phyloP scores from a whole-genome alignment of 2,329 filamentous ascomycete species.

The Knufia petricola region DNA sequence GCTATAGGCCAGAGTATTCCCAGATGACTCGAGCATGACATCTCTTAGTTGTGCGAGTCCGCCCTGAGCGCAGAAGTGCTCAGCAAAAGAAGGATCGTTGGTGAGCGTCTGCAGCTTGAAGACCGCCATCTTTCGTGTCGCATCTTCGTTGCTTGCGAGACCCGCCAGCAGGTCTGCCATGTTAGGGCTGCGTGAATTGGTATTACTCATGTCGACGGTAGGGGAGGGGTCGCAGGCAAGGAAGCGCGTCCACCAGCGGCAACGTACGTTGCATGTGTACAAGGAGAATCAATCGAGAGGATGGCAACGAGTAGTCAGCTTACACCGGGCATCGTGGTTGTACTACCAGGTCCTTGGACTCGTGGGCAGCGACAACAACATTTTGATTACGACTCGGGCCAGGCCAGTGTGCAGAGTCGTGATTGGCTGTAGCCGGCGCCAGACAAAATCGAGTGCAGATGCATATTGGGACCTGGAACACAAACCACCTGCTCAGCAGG shows the following conservation, averaged over 20 bases:
- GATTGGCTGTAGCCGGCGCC: background rate
- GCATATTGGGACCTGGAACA: no score
- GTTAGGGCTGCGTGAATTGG: slow-evolving; percentile 27
- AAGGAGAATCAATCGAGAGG: no score
- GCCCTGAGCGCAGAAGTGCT: slow-evolving; percentile 86
- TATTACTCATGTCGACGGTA: background rate
- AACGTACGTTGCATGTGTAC: no score
- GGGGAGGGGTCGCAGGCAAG: background rate
- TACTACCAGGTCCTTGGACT: no score
- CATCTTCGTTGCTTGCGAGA: slow-evolving; percentile 63
- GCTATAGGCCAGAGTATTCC: slow-evolving; percentile 93
- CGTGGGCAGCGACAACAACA: no score
- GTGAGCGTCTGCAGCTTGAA: slow-evolving; percentile 96
- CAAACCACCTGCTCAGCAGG: no score
- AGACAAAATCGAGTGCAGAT: background rate
- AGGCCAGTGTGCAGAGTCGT: no score
- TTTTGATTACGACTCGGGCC: no score
- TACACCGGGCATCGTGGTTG: no score
- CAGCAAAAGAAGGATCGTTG: slow-evolving; percentile 90
- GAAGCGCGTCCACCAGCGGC: background rate
- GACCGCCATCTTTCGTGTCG: slow-evolving; percentile 92
- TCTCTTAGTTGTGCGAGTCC: slow-evolving; percentile 72
- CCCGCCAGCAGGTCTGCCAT: slow-evolving; percentile 50
- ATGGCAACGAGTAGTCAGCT: no score
- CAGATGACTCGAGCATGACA: slow-evolving; percentile 72